These are phyloP conservation scores for Thermothelomyces thermophilus DNA, from an alignment of 2,329 filamentous ascomycete species.

Conservation along the genomic window DNA sequence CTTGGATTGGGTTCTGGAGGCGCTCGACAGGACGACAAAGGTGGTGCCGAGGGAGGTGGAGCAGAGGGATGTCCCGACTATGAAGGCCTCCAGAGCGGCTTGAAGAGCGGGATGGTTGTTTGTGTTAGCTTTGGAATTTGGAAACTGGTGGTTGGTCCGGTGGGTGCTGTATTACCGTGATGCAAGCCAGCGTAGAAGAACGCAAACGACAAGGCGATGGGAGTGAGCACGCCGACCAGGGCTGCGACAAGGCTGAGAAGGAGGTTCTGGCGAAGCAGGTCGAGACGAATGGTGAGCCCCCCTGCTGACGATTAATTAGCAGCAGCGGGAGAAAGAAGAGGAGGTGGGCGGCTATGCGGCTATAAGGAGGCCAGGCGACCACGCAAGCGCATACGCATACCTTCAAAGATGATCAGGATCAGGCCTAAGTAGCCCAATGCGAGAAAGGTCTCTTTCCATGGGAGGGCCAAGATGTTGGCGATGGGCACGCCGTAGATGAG, in stretches of 20 bases:
- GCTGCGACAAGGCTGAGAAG: slow-evolving; percentile 36
- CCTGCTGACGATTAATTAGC: slow-evolving; percentile 18
- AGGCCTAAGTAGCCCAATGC: slow-evolving; percentile 42
- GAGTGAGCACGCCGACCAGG: slow-evolving; percentile 38
- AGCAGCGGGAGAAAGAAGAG: neutral
- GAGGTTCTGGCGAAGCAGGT: slow-evolving; percentile 40
- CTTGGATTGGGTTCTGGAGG: slow-evolving; percentile 27
- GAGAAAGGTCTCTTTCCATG: slow-evolving; percentile 42
- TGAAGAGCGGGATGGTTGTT: neutral
- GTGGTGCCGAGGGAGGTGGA: slow-evolving; percentile 68
- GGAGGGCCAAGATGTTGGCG: slow-evolving; percentile 36
- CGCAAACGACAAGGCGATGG: slow-evolving; percentile 39
- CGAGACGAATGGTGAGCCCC: slow-evolving; percentile 40
- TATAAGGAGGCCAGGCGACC: no score
- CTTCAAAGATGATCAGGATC: slow-evolving; percentile 46
- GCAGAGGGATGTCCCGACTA: slow-evolving; percentile 65
- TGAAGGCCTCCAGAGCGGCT: slow-evolving; percentile 51
- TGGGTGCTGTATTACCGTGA: no score
- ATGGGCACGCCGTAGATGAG: slow-evolving; percentile 40
- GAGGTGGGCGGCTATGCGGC: neutral
- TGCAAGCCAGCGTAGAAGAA: slow-evolving; percentile 38
- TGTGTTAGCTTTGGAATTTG: no score
- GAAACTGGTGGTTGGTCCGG: no score
- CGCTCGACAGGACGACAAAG: slow-evolving; percentile 45
- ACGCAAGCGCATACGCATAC: neutral